Base-by-base conservation (phyloP, 352 stramenopile genomes). In the Pythium sukuiense region DNA sequence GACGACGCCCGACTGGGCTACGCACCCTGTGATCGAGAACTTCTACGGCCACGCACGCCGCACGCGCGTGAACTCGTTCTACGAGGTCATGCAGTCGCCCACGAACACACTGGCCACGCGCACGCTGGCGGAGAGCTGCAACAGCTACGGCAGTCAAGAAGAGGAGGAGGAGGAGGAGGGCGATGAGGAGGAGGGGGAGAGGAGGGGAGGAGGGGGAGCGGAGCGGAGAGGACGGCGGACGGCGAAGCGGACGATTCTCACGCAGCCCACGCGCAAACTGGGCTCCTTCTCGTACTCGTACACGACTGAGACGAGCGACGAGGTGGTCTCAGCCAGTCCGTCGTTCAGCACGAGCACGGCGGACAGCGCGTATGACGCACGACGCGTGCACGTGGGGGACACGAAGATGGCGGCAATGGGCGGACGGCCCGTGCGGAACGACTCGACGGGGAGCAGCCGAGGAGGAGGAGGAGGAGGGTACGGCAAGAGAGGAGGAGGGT, bases 11-110 rank as follows among this genome's bases (percentile, higher is more conserved):
- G 81, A 92, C 63, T 95, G 87, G 87, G 69, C 75, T 1, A 58
- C 79, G 54, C 77, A 95, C 59, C 87, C 87, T 5, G 74, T 95
- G 35, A 88, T 93, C 48, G 85, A 93, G 65, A 87, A 80, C 61
- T 95, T 86, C 62, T 93, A 95, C 68, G 83, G 82, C 50, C 71
- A 80, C 41, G 59, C 77, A 18, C 67, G 68, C 9, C 73, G 74
- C 32, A 57, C 72, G 27, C 77, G 85, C 50, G 74, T 76, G 20
- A 91, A 81, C 65, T 93, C 83, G n/a, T 93, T 92, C 61, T 82
- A 86, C 55, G 87, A 95, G 50, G 82, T 92, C 12, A 92, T 95
- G 80, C 83, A 79, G 54, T 95, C 87, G 4, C 87, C 87, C n/a
- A 80, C 73, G 30, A 82, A 81, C 54, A 77, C 72, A 2, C 71